phyloP scores from a whole-genome alignment of 192 early-diverging fungal species.

The Entrophospora sp. region DNA sequence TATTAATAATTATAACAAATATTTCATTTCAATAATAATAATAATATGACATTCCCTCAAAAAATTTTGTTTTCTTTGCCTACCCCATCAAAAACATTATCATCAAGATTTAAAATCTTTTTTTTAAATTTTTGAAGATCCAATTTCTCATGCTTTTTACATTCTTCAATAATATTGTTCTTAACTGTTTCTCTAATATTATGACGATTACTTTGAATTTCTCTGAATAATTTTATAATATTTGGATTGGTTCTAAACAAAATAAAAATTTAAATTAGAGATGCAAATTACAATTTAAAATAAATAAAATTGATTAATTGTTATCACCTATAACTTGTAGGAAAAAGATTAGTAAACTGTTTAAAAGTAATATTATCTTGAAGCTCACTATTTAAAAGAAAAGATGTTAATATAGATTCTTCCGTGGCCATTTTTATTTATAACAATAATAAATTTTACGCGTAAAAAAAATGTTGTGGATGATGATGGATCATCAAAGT shows the following conservation, averaged over 20 bases:
- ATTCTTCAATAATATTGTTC: constrained; percentile 1
- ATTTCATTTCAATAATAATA: background rate
- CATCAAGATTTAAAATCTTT: background rate
- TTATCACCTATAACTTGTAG: background rate
- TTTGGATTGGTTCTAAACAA: background rate
- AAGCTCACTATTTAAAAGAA: constrained; percentile 2
- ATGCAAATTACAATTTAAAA: too few species aligned
- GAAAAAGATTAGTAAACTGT: constrained; percentile 8
- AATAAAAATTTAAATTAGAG: background rate
- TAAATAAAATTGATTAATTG: too few species aligned
- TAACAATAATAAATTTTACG: too few species aligned
- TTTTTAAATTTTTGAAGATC: too few species aligned
- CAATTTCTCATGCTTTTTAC: constrained; percentile 2
- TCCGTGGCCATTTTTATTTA: background rate
- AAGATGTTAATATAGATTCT: background rate
- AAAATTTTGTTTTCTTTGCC: background rate
- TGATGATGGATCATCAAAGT: too few species aligned
- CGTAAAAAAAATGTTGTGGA: too few species aligned
- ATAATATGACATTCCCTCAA: too few species aligned
- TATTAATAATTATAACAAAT: background rate
- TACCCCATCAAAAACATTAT: background rate
- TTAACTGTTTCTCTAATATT: background rate
- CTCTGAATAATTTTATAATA: constrained; percentile 2
- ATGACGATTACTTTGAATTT: background rate
- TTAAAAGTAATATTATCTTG: background rate